Base-by-base conservation (phyloP, 2,329 filamentous ascomycete genomes). In the Diaporthe sp. region DNA sequence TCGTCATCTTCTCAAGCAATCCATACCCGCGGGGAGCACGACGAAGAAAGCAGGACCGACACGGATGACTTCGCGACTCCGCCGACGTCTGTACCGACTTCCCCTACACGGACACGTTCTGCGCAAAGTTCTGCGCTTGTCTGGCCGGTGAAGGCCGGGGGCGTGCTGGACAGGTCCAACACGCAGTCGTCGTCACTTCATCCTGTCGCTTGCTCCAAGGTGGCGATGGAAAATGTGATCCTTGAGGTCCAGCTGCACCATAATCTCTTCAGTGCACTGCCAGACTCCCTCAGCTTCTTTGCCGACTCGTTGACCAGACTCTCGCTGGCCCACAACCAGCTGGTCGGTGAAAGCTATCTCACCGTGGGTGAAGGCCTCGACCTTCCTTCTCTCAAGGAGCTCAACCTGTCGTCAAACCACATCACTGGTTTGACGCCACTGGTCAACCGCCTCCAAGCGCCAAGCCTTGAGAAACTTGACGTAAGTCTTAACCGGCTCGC, bases 401-500 rank as follows among this genome's bases (percentile, higher is more conserved):
- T 98, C 51, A 95, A 93, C 78, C 83, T 98, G 30, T 87, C 91
- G 56, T 90, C 90, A 32, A 96, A 97, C 81, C 92, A 92, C 59
- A 90, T 98, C 75, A 92, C 90, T 0, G 91, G 91, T 4, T 84
- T 98, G 13, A 87, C 89, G 1, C 90, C 93, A 0, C 84, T 98
- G 22, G 88, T 91, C 4, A 83, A 86, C 7, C 86, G 91, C 77
- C 88, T 98, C 7, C 87, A 89, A n/a, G 95, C 96, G 0, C 95
- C 95, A 0, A 86, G 85, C 9, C 88, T 98, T 9, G 90, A 93
- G 71, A 93, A 93, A 78, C 87, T 98, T 1, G 94, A 98, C 80
- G 87, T 97, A 10, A 95, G 93, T 32, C 90, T 93, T 77, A 98
- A 98, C 81, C 92, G 93, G n/a, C 84, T 98, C 39, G 89, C 91